Evolutionary conservation across 1,284 basidiomycete genomes (phyloP).

Genomic region (Sanghuangporus sanghuang): DNA sequence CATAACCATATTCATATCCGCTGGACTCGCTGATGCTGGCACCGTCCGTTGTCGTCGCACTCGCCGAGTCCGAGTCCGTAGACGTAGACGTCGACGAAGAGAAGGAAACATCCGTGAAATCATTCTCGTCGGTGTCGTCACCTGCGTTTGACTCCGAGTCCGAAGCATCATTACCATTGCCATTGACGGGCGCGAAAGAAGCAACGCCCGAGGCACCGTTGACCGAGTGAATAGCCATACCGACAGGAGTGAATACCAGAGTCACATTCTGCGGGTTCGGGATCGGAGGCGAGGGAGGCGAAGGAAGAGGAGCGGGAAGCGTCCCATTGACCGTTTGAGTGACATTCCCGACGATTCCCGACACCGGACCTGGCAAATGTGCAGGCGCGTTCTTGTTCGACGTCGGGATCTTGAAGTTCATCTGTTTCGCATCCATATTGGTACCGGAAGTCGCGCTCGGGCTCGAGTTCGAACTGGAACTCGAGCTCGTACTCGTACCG

Average conservation of each 20-base stretch:
- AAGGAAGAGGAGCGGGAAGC: slow-evolving; percentile 18
- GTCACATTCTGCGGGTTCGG: slow-evolving; percentile 37
- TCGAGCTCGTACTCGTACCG: not conserved
- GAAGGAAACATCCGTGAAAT: not conserved
- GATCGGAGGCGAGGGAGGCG: slow-evolving; percentile 18
- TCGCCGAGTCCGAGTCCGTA: not conserved
- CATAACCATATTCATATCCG: not conserved
- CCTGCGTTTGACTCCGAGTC: not conserved
- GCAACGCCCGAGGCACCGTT: slow-evolving; percentile 11
- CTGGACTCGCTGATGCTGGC: not conserved
- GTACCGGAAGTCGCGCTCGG: not conserved
- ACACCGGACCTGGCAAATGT: not conserved
- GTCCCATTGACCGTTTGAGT: slow-evolving; percentile 20
- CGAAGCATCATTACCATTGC: not conserved
- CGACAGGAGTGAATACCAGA: slow-evolving; percentile 39
- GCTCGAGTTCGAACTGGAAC: not conserved
- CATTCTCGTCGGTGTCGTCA: not conserved
- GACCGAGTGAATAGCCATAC: slow-evolving; percentile 28
- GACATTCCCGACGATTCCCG: slow-evolving; percentile 7
- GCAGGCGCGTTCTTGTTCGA: slow-evolving; percentile 3
- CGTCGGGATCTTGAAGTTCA: slow-evolving; percentile 10
- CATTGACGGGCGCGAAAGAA: slow-evolving; percentile 10
- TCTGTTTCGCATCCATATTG: not conserved
- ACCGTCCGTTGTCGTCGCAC: not conserved
- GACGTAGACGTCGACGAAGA: not conserved